Evolutionary conservation across 2,329 filamentous ascomycete species (phyloP).

Genomic region (Huntiella bhutanensis): DNA sequence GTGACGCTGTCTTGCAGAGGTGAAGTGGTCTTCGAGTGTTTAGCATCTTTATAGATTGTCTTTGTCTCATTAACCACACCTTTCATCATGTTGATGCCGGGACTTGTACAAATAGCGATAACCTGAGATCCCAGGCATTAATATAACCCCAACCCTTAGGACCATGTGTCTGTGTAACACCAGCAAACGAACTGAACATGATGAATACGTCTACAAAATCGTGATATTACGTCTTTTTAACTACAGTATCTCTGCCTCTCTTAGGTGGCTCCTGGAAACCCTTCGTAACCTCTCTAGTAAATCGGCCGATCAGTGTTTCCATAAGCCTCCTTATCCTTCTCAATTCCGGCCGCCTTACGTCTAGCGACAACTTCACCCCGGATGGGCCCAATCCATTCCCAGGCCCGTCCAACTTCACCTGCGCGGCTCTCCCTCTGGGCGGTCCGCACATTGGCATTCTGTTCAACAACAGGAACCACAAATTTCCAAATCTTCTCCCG

Average conservation of each 20-base stretch:
- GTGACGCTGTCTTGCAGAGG: no score
- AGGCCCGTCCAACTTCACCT: conserved; percentile 46
- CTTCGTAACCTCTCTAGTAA: conserved; percentile 17
- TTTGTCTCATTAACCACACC: no score
- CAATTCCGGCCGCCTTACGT: conserved; percentile 25
- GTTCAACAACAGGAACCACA: conserved; percentile 71
- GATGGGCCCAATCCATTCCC: conserved; percentile 50
- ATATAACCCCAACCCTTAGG: no score
- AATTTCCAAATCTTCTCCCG: conserved; percentile 69
- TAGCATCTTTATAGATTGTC: no score
- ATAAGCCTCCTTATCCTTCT: conserved; percentile 22
- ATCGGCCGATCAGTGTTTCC: conserved; percentile 23
- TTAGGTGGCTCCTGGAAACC: conserved; percentile 3
- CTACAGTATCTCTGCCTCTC: neutral
- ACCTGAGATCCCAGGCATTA: no score
- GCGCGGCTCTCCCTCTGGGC: conserved; percentile 48
- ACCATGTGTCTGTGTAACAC: no score
- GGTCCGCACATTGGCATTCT: conserved; percentile 77
- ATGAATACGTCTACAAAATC: neutral
- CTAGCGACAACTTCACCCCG: conserved; percentile 21
- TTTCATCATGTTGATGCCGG: no score
- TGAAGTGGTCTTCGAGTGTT: no score
- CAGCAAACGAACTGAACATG: neutral
- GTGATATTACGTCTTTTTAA: neutral
- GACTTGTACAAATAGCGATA: no score